Evolutionary conservation across 169 alveolate species (phyloP), one percentile per base, ranked within the genome.

Genomic region (Cyclospora cayetanensis): DNA sequence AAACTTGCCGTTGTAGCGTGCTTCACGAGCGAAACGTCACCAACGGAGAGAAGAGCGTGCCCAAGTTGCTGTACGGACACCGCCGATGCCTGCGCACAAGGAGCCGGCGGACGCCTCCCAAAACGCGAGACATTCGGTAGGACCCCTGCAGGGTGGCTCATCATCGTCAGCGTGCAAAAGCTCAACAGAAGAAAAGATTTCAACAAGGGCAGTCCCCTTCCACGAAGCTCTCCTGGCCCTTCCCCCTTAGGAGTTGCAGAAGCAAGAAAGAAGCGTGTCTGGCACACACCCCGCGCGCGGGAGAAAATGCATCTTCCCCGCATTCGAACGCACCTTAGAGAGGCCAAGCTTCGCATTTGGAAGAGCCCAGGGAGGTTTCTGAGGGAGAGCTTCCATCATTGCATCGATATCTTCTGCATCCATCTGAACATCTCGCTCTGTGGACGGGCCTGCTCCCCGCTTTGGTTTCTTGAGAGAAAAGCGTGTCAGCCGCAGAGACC

Each of bases 31-130:
- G 53, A 37, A 29, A 42, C 41, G 65, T 70, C 86, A 1, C 79
- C 92, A 1, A 20, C 29, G 4, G 43, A 25, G n/a, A 87, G 74
- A 42, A 87, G 77, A 37, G 65, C 65, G 86, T 77, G 63, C 37
- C 92, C 92, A 39, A 87, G 31, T 55, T 87, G 92, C 72, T 87
- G 92, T 53, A 87, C 34, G 42, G 79, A 3, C 22, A 87, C 35
- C 15, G 92, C 66, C 4, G 84, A 43, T 63, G 79, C 85, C 92
- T 87, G 72, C 0, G 35, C 37, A 25, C 79, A 37, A 27, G 25
- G 60, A n/a, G n/a, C n/a, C n/a, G n/a, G n/a, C n/a, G n/a, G n/a
- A n/a, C n/a, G n/a, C n/a, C n/a, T n/a, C n/a, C n/a, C n/a, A n/a
- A n/a, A n/a, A n/a, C n/a, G n/a, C n/a, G n/a, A n/a, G n/a, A n/a